phyloP scores from a whole-genome alignment of 139 green algal species.

The Microglena sp. region DNA sequence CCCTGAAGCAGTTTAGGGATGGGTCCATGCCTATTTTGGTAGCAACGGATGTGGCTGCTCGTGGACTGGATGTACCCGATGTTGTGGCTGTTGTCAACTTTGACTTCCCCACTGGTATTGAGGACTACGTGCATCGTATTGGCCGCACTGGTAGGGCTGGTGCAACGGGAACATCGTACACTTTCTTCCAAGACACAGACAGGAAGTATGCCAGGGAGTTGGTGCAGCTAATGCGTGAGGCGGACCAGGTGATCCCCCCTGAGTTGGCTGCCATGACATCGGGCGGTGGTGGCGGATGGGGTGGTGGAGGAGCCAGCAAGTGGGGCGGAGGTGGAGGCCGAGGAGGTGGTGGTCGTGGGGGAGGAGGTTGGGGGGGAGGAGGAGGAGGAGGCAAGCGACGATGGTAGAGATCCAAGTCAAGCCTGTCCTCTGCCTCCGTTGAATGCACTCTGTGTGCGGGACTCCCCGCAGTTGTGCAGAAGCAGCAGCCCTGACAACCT shows the following conservation, averaged over 20 bases:
- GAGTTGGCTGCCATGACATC: not conserved
- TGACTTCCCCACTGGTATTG: conserved; percentile 68
- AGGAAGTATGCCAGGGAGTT: not conserved
- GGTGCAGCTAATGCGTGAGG: conserved; percentile 3
- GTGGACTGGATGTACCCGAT: conserved; percentile 77
- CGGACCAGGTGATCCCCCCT: not conserved
- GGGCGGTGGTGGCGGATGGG: not conserved
- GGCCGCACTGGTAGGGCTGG: conserved; percentile 85
- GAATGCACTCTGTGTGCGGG: too few relatives aligned
- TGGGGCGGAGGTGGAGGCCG: not conserved
- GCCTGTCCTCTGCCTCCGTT: too few relatives aligned
- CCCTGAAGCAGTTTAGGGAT: conserved; percentile 75
- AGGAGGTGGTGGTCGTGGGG: not conserved
- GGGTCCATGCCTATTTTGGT: conserved; percentile 48
- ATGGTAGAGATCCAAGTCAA: too few relatives aligned
- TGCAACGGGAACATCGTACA: conserved; percentile 13
- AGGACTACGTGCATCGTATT: conserved; percentile 89
- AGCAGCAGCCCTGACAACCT: too few relatives aligned
- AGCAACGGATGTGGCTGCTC: conserved; percentile 82
- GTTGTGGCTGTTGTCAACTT: conserved; percentile 71
- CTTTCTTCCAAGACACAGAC: not conserved
- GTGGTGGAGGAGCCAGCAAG: not conserved
- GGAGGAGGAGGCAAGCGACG: too few relatives aligned
- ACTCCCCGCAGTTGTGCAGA: too few relatives aligned
- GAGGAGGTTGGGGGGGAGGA: too few relatives aligned